phyloP scores from a whole-genome alignment of 1,139 yeast genomes.

The Magnusiomyces tetraspermus region DNA sequence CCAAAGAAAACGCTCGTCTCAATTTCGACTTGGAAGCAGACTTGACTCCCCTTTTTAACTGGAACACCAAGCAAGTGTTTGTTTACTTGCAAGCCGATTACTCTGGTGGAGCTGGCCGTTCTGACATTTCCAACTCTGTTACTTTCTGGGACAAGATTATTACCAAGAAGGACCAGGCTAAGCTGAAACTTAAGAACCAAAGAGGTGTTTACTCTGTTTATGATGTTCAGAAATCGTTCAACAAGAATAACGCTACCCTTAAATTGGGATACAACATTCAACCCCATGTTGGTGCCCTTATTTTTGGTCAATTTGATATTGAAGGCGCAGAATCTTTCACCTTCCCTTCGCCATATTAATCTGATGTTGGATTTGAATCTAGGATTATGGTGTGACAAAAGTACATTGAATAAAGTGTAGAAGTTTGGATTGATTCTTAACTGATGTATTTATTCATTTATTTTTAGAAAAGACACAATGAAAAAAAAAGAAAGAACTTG shows the following conservation, averaged over 20 bases:
- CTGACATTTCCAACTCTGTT: constrained; percentile 44
- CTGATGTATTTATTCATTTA: not conserved
- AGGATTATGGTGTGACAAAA: no score
- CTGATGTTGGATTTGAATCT: no score
- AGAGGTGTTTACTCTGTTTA: constrained; percentile 78
- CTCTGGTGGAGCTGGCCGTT: constrained; percentile 40
- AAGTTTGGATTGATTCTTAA: no score
- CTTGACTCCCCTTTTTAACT: constrained; percentile 70
- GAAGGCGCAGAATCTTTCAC: constrained; percentile 21
- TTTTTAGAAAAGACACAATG: no score
- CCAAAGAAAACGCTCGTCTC: constrained; percentile 72
- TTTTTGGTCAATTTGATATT: constrained; percentile 53
- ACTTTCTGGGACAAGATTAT: constrained; percentile 90
- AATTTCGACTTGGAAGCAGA: constrained; percentile 64
- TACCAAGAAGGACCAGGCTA: constrained; percentile 48
- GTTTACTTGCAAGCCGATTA: constrained; percentile 85
- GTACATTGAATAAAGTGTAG: no score
- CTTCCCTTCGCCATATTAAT: constrained; percentile 4
- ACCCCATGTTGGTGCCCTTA: constrained; percentile 76
- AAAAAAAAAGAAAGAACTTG: no score
- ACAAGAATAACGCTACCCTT: constrained; percentile 58
- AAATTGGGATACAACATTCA: constrained; percentile 86
- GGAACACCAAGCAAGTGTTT: constrained; percentile 95
- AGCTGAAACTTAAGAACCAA: constrained; percentile 41
- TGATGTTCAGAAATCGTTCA: constrained; percentile 66